These are phyloP conservation scores for Candida sphagnicola DNA, from an alignment of 805 yeast species.

Conservation along the genomic window DNA sequence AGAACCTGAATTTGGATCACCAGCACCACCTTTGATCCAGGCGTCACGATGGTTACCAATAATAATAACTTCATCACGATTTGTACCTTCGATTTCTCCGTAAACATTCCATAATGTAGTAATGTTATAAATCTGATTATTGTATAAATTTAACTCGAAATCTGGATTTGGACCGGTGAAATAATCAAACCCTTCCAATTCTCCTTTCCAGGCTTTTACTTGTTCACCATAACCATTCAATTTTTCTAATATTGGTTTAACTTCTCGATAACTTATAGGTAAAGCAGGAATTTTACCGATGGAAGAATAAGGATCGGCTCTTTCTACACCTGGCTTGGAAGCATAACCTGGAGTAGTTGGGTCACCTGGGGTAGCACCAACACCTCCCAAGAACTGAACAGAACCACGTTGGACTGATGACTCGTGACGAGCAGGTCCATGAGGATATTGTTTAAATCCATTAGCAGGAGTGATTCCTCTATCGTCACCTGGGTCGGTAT, in stretches of 20 bases:
- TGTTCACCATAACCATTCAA: constrained; percentile 37
- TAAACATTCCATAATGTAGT: constrained; percentile 41
- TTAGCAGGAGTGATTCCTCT: constrained; percentile 48
- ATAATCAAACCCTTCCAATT: constrained; percentile 36
- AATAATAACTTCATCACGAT: constrained; percentile 34
- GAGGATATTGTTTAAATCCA: constrained; percentile 56
- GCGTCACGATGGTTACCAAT: constrained; percentile 46
- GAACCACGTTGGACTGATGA: constrained; percentile 60
- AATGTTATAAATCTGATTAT: constrained; percentile 36
- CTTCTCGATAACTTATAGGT: constrained; percentile 43
- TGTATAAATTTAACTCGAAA: constrained; percentile 36
- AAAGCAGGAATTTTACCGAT: constrained; percentile 40
- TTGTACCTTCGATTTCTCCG: constrained; percentile 40
- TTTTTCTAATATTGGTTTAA: constrained; percentile 36
- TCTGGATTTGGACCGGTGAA: constrained; percentile 36
- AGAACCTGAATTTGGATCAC: constrained; percentile 45
- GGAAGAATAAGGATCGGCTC: constrained; percentile 30
- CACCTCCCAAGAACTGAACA: constrained; percentile 51
- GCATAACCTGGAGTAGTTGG: constrained; percentile 77
- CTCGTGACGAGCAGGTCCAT: constrained; percentile 64
- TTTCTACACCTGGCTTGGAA: constrained; percentile 40
- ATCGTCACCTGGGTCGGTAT: constrained; percentile 60
- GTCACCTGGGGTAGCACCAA: constrained; percentile 59
- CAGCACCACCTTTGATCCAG: constrained; percentile 47
- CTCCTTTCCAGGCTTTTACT: constrained; percentile 37